Conservation (phyloP, 768 basidiomycete species). For the Termitomyces sp. region DNA sequence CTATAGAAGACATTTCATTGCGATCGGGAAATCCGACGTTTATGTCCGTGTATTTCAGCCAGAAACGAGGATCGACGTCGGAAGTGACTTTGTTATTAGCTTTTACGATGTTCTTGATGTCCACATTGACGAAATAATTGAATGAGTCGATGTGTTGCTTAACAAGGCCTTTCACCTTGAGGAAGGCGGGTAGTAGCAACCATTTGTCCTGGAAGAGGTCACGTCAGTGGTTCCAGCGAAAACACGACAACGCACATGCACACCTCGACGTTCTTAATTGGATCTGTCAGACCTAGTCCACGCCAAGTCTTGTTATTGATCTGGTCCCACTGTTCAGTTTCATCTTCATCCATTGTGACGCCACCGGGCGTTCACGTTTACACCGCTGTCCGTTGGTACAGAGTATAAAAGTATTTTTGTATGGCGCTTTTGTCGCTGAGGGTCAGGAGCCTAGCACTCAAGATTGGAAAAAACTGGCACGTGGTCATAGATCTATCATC, state of each 20-base stretch:
- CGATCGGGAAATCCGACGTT: constrained; percentile 89
- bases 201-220: constrained; percentile 80
- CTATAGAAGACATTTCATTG: constrained; percentile 72
- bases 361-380: background rate
- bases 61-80: constrained; percentile 94
- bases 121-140: constrained; percentile 97
- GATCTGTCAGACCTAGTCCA: constrained; percentile 79
- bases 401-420: background rate
- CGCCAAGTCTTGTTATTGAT: constrained; percentile 56
- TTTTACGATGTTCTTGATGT: constrained; percentile 94
- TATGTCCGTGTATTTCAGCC: constrained; percentile 95
- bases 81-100: constrained; percentile 93
- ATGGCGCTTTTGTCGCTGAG: background rate
- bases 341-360: constrained; percentile 16
- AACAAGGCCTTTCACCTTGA: constrained; percentile 96
- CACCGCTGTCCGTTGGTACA: background rate
- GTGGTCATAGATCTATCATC: background rate
- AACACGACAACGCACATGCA: constrained; percentile 18
- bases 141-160: constrained; percentile 99
- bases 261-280: constrained; percentile 88
- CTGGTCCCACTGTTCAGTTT: constrained; percentile 51
- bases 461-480: constrained; percentile 5
- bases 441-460: background rate
- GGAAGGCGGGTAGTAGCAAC: constrained; percentile 92
- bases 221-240: background rate